A percentile compares a stretch with the other conserved stretches of the same genome.
phyloP scores from a whole-genome alignment of 805 yeast genomes.

The Cyberlindnera meyerae region DNA sequence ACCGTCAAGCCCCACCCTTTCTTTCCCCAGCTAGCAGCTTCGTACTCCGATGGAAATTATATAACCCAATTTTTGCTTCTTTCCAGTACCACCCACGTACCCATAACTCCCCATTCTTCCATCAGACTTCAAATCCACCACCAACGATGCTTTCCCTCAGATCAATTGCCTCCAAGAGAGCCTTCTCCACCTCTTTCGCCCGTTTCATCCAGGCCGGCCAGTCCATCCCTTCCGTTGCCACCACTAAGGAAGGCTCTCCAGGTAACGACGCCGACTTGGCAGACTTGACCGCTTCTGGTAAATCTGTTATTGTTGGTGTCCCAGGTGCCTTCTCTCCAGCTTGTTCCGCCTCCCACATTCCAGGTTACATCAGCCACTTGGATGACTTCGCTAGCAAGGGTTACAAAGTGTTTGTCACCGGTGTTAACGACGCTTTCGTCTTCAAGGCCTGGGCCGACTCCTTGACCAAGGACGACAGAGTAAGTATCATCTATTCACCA shows the following conservation, averaged over 20 bases:
- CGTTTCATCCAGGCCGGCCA: constrained; percentile 50
- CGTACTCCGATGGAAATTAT: not conserved
- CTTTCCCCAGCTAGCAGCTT: too few species aligned
- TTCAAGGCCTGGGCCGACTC: constrained; percentile 69
- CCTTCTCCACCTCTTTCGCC: constrained; percentile 24
- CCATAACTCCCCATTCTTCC: too few species aligned
- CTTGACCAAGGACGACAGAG: constrained; percentile 19
- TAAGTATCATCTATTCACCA: constrained; percentile 5
- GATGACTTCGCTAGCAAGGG: constrained; percentile 60
- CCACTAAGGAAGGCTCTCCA: constrained; percentile 57
- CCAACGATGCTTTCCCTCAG: constrained; percentile 11
- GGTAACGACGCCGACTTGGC: constrained; percentile 57
- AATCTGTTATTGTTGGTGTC: constrained; percentile 51
- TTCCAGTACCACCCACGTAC: too few species aligned
- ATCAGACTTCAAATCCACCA: too few species aligned
- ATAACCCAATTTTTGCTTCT: too few species aligned
- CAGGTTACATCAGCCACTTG: constrained; percentile 58
- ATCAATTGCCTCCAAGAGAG: constrained; percentile 13
- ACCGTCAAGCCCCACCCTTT: too few species aligned
- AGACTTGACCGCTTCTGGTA: constrained; percentile 41
- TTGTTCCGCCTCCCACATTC: constrained; percentile 67
- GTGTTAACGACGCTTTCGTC: constrained; percentile 87
- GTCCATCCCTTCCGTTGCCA: constrained; percentile 50
- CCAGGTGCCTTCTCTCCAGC: constrained; percentile 83
- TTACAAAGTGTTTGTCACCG: constrained; percentile 58